Evolutionary conservation across 2,329 filamentous ascomycete genomes (phyloP).

Genomic region (Fusarium sp.): DNA sequence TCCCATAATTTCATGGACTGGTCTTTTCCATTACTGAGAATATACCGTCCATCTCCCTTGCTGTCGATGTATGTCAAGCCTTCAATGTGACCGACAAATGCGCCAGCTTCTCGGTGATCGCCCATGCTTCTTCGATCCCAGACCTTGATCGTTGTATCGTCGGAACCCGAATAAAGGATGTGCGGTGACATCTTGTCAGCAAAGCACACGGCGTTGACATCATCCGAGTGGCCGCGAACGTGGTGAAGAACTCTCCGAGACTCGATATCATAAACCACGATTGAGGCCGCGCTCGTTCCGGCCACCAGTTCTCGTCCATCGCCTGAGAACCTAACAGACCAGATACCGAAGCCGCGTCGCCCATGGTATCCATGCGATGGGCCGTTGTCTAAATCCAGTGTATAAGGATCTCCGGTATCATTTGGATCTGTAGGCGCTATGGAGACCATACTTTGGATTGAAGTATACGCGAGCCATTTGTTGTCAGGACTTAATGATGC

Average conservation of each 20-base stretch:
- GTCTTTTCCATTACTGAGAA: conserved; percentile 94
- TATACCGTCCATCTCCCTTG: conserved; percentile 79
- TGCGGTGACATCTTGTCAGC: conserved; percentile 89
- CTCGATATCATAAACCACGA: conserved; percentile 94
- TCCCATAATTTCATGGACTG: conserved; percentile 99
- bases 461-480: conserved; percentile 89
- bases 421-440: conserved; percentile 87
- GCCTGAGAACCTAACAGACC: conserved; percentile 91
- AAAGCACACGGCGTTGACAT: conserved; percentile 97
- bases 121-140: conserved; percentile 96
- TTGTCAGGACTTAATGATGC: conserved; percentile 92
- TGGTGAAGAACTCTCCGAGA: conserved; percentile 77
- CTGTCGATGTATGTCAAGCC: conserved; percentile 75
- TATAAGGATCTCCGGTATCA: conserved; percentile 80
- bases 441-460: conserved; percentile 84
- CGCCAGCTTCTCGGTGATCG: conserved; percentile 75
- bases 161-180: conserved; percentile 94
- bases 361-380: conserved; percentile 41
- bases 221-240: conserved; percentile 81
- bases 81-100: conserved; percentile 73
- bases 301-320: conserved; percentile 92
- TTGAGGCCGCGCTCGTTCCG: conserved; percentile 79
- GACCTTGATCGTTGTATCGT: conserved; percentile 92
- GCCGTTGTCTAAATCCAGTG: conserved; percentile 70
- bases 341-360: conserved; percentile 70